These are phyloP conservation scores for Aphanomyces astaci DNA, from an alignment of 352 stramenopile genomes.

Conservation along the genomic window DNA sequence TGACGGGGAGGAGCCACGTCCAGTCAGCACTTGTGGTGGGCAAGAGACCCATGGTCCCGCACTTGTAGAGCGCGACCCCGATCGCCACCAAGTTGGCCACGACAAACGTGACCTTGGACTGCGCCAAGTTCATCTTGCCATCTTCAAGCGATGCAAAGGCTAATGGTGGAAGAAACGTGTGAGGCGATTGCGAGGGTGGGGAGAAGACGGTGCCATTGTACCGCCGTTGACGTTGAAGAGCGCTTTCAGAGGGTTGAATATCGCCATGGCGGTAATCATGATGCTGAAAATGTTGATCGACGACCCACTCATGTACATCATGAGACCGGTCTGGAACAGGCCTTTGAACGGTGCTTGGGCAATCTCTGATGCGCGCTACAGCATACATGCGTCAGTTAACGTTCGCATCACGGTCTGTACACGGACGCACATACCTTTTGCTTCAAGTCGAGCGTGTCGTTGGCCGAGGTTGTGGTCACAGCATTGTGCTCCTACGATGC, in stretches of 20 bases:
- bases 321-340: conserved; percentile 90
- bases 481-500: conserved; percentile 42
- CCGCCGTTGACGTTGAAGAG: conserved; percentile 74
- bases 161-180: conserved; percentile 19
- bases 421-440: conserved; percentile 51
- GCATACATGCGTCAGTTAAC: background rate
- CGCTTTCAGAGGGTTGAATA: conserved; percentile 89
- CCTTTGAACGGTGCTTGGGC: conserved; percentile 86
- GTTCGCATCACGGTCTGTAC: background rate
- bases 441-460: conserved; percentile 76
- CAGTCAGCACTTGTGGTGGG: conserved; percentile 89
- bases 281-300: conserved; percentile 94
- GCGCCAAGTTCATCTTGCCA: conserved; percentile 63
- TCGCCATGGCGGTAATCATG: conserved; percentile 90
- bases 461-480: conserved; percentile 42
- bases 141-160: conserved; percentile 74
- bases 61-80: conserved; percentile 89
- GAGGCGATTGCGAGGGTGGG: background rate
- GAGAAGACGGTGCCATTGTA: too few relatives aligned
- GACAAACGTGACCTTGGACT: conserved; percentile 87
- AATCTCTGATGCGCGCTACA: conserved; percentile 86
- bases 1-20: conserved; percentile 85
- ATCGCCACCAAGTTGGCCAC: conserved; percentile 80
- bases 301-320: conserved; percentile 95
- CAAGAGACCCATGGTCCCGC: conserved; percentile 86